Evolutionary conservation across 2,329 filamentous ascomycete species (phyloP).

Genomic region (Cadophora sp.): DNA sequence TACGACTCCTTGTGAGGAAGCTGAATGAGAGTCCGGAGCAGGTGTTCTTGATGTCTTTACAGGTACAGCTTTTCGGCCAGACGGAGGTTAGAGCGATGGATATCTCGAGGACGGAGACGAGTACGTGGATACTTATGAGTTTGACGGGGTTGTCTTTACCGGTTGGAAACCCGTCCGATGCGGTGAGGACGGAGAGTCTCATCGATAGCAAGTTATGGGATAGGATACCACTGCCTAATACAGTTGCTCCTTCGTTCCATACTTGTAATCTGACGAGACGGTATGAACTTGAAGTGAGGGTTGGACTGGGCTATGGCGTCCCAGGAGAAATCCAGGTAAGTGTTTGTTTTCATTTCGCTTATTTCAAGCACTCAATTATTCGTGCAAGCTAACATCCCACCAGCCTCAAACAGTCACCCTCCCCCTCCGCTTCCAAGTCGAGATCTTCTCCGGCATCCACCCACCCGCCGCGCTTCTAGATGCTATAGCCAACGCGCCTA

Average conservation of each 20-base stretch:
- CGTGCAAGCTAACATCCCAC: neutral
- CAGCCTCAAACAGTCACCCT: slow-evolving; percentile 78
- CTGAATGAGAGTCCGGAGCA: slow-evolving; percentile 71
- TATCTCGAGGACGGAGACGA: slow-evolving; percentile 71
- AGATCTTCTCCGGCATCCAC: slow-evolving; percentile 86
- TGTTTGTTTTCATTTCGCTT: neutral
- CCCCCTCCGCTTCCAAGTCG: slow-evolving; percentile 78
- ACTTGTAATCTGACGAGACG: slow-evolving; percentile 85
- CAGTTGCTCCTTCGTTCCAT: slow-evolving; percentile 83
- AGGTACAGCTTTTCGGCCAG: slow-evolving; percentile 81
- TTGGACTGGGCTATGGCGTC: slow-evolving; percentile 79
- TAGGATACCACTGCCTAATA: slow-evolving; percentile 76
- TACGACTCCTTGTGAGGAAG: slow-evolving; percentile 82
- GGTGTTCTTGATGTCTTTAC: slow-evolving; percentile 78
- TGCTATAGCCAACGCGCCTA: slow-evolving; percentile 54
- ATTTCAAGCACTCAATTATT: too few relatives aligned
- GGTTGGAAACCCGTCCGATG: slow-evolving; percentile 64
- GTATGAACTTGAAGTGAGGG: slow-evolving; percentile 83
- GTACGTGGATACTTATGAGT: slow-evolving; percentile 78
- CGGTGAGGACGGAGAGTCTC: slow-evolving; percentile 71
- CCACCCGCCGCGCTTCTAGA: slow-evolving; percentile 80
- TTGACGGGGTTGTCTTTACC: slow-evolving; percentile 75
- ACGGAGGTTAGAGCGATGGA: slow-evolving; percentile 83
- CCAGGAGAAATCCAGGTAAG: slow-evolving; percentile 51
- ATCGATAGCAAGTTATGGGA: slow-evolving; percentile 78